Evolutionary conservation across 2,329 filamentous ascomycete genomes (phyloP), one percentile per base, ranked within the genome.

Genomic region (Ophiostoma himal-ulmi): DNA sequence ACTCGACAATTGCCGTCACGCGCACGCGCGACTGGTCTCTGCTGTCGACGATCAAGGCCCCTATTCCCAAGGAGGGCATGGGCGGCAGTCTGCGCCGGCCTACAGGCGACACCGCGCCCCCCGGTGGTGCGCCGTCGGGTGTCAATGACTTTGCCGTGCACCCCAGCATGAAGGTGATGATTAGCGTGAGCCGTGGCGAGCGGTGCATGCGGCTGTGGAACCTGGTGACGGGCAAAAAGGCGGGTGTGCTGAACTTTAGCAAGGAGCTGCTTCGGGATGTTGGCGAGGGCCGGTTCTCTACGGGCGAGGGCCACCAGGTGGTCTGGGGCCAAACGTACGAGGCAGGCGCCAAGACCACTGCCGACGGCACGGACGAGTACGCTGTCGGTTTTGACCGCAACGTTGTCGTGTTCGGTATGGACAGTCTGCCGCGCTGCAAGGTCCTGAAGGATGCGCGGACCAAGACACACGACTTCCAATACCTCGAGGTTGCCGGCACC

Each of bases 141-240:
- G 88, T 98, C 75, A 98, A 97, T 78, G 92, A 94, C 78, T 96
- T 99, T 78, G 93, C 94, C 1, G 91, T 99, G 36, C 95, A 99
- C 78, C 94, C 95, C 0, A 96, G 92, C 78, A 92, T 96, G 86
- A 98, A 97, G 81, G 83, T 99, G 68, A 97, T 98, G 92, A 88
- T 99, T 72, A 96, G 88, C 75, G 93, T 98, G 10, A 91, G 92
- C 75, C 92, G 90, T 76, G 93, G 93, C 74, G 95, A 99, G 82
- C 89, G 88, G 74, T 93, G 90, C 77, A 96, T 99, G 91, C 84
- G 95, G 74, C 80, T 98, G 74, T 99, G 95, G 95, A 98, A 99
- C 77, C 79, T 99, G 73, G 93, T 98, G 74, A 98, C 94, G 2
- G 95, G 94, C 20, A 96, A 94, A 82, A 97, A 97, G 82, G 94